Percentiles rank a stretch among this genome's conserved stretches.
phyloP scores from a whole-genome alignment of 331 rosid genomes.

The Spiraea crenata region DNA sequence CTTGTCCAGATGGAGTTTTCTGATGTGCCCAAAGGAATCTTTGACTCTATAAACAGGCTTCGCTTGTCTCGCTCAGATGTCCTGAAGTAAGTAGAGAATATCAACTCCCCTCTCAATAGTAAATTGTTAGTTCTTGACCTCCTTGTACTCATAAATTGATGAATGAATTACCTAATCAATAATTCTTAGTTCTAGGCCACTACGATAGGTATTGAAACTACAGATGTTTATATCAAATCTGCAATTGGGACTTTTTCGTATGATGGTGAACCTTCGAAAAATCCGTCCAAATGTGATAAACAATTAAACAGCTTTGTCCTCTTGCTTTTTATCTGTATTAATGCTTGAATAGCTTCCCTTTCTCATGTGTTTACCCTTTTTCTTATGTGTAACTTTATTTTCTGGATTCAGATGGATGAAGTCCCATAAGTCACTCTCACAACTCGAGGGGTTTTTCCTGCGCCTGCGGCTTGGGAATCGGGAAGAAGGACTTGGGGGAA shows the following conservation, averaged over 20 bases:
- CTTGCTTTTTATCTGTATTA: background rate
- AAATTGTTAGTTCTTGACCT: constrained; percentile 6
- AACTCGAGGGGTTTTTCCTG: constrained; percentile 79
- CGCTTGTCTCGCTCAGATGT: constrained; percentile 73
- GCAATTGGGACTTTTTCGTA: background rate
- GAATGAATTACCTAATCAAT: background rate
- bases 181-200: background rate
- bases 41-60: constrained; percentile 58
- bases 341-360: background rate
- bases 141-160: background rate
- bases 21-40: constrained; percentile 47
- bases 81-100: constrained; percentile 61
- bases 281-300: background rate
- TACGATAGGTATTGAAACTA: background rate
- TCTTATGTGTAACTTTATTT: constrained; percentile 1
- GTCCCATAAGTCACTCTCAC: constrained; percentile 43
- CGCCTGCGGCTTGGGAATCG: constrained; percentile 86
- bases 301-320: background rate
- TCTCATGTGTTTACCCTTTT: background rate
- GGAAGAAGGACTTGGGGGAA: constrained; percentile 82
- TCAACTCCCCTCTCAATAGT: constrained; percentile 8
- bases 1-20: constrained; percentile 33
- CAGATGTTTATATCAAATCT: background rate
- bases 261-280: background rate
- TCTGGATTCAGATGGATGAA: constrained; percentile 61